A percentile compares a stretch with the other conserved stretches of the same genome.
phyloP scores from a whole-genome alignment of 1,284 basidiomycete species.

The Megacollybia platyphylla region DNA sequence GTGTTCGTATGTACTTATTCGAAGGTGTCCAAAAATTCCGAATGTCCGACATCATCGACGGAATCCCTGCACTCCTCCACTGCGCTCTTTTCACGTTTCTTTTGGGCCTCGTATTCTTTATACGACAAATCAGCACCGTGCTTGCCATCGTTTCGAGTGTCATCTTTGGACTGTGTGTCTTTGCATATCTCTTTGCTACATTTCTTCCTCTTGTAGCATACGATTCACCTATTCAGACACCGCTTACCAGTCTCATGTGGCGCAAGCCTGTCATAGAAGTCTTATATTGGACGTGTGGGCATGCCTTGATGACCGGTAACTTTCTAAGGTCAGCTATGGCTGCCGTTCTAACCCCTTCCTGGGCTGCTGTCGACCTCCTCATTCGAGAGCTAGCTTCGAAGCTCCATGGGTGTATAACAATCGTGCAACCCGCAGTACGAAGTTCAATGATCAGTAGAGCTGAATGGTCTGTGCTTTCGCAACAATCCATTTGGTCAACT shows the following conservation, averaged over 20 bases:
- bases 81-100: conserved; percentile 26
- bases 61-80: conserved; percentile 25
- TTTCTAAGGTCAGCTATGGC: too few relatives aligned
- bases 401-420: too few relatives aligned
- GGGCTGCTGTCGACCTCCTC: too few relatives aligned
- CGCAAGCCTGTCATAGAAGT: neutral
- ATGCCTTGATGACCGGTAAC: too few relatives aligned
- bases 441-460: too few relatives aligned
- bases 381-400: too few relatives aligned
- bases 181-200: conserved; percentile 18
- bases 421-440: too few relatives aligned
- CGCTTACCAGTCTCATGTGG: conserved; percentile 22
- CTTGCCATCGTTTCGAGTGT: conserved; percentile 18
- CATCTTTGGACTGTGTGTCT: conserved; percentile 15
- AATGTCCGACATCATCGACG: conserved; percentile 22
- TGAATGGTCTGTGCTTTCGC: too few relatives aligned
- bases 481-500: too few relatives aligned
- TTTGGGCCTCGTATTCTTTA: conserved; percentile 22
- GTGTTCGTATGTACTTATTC: conserved; percentile 22
- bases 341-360: too few relatives aligned
- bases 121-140: conserved; percentile 17
- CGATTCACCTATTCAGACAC: conserved; percentile 23
- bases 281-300: too few relatives aligned
- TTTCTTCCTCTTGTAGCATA: conserved; percentile 18
- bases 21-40: conserved; percentile 20